Conservation (phyloP, 2,329 filamentous ascomycete genomes). For the Clarireedia homoeocarpa region DNA sequence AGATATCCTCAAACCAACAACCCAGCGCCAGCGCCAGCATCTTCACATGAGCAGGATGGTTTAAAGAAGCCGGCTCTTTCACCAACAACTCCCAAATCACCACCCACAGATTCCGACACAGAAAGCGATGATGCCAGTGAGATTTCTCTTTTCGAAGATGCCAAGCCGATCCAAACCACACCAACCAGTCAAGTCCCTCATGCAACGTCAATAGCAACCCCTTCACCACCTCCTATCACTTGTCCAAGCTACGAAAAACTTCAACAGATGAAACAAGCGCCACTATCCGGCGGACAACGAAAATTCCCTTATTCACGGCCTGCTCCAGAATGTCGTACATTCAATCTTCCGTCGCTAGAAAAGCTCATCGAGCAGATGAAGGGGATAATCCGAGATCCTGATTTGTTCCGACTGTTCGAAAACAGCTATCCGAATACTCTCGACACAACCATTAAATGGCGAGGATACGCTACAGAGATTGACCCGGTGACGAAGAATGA, state of each 20-base stretch:
- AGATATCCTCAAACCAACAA: neutral
- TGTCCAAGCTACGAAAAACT: constrained; percentile 15
- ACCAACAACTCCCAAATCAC: neutral
- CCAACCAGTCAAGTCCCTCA: neutral
- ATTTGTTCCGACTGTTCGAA: constrained; percentile 61
- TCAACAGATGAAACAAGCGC: constrained; percentile 16
- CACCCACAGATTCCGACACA: neutral
- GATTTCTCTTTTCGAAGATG: too few species aligned
- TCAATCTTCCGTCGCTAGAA: constrained; percentile 69
- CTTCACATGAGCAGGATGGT: neutral
- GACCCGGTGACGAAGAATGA: constrained; percentile 13
- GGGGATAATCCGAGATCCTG: constrained; percentile 63
- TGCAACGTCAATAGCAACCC: neutral
- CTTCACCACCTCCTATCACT: neutral
- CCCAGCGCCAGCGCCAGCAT: neutral
- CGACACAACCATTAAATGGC: constrained; percentile 65
- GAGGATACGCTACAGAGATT: constrained; percentile 47
- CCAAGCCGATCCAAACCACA: too few species aligned
- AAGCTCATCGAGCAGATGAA: constrained; percentile 65
- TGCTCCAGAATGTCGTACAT: constrained; percentile 67
- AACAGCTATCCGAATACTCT: constrained; percentile 71
- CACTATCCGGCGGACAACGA: constrained; percentile 50
- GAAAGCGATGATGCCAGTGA: too few species aligned
- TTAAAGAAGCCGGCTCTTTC: neutral
- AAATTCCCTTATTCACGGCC: constrained; percentile 76